Conservation (phyloP, 129 eudicot species). For the Erigeron canadensis region DNA sequence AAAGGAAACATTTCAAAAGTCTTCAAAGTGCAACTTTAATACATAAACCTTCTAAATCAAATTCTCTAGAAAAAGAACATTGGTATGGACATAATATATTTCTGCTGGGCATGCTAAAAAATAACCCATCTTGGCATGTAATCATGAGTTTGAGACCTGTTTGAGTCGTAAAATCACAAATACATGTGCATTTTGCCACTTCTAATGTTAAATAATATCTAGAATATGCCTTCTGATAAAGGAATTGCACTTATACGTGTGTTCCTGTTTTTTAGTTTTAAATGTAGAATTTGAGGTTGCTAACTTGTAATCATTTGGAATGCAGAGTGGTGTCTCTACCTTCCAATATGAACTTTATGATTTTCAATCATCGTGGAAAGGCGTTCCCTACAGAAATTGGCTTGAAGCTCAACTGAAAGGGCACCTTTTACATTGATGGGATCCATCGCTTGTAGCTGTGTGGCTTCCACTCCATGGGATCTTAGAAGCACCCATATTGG, state of each 20-base stretch:
- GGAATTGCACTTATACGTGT: background rate
- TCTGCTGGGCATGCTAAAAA: too few relatives aligned
- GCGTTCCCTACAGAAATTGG: constrained; percentile 58
- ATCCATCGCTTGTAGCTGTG: constrained; percentile 12
- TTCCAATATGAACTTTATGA: constrained; percentile 82
- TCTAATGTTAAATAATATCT: too few relatives aligned
- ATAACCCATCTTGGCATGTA: too few relatives aligned
- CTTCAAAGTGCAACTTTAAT: too few relatives aligned
- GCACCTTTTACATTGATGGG: background rate
- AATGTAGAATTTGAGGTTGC: background rate
- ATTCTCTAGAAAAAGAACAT: too few relatives aligned
- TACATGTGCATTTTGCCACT: too few relatives aligned
- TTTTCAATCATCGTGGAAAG: constrained; percentile 93
- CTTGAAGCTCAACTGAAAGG: constrained; percentile 59
- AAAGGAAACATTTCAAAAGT: too few relatives aligned
- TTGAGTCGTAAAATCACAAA: too few relatives aligned
- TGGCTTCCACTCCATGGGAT: constrained; percentile 21
- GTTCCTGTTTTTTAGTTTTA: background rate
- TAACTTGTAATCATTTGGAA: background rate
- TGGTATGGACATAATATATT: too few relatives aligned
- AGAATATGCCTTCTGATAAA: background rate
- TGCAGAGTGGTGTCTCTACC: constrained; percentile 84
- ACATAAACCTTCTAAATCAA: too few relatives aligned
- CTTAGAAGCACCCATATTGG: constrained; percentile 17
- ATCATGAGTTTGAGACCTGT: too few relatives aligned